phyloP scores from a whole-genome alignment of 768 basidiomycete species.

The Mycena vulgaris region DNA sequence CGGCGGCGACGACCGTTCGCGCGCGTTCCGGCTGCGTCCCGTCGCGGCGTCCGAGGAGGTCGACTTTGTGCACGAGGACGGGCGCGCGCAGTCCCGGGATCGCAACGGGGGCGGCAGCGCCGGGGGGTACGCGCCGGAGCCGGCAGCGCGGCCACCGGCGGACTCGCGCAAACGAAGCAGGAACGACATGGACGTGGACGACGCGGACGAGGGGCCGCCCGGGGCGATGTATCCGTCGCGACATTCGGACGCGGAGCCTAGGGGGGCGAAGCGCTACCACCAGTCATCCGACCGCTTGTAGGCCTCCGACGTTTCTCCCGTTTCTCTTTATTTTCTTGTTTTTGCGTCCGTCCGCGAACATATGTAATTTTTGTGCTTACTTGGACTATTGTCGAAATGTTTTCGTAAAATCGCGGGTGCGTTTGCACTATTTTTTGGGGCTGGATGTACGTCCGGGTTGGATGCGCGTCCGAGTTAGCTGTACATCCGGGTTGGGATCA shows the following conservation, averaged over 20 bases:
- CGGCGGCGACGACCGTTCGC: constrained; percentile 63
- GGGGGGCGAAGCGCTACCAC: constrained; percentile 74
- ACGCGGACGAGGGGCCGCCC: constrained; percentile 61
- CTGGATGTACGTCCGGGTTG: background rate
- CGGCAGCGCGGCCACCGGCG: constrained; percentile 53
- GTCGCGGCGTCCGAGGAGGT: constrained; percentile 63
- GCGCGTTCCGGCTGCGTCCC: constrained; percentile 68
- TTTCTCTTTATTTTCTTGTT: constrained; percentile 12
- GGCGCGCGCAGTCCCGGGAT: constrained; percentile 48
- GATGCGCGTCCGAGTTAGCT: no score
- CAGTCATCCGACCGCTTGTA: constrained; percentile 57
- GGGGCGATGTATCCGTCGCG: constrained; percentile 55
- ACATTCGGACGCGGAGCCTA: constrained; percentile 59
- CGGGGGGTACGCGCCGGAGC: constrained; percentile 53
- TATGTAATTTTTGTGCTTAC: constrained; percentile 45
- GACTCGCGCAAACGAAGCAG: constrained; percentile 72
- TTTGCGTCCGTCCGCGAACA: constrained; percentile 46
- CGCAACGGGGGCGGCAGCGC: constrained; percentile 47
- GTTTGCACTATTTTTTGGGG: background rate
- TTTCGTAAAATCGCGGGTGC: constrained; percentile 12
- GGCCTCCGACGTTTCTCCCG: background rate
- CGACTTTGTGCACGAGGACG: constrained; percentile 71
- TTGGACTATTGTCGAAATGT: constrained; percentile 20
- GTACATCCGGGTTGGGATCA: no score
- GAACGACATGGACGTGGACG: constrained; percentile 77